Evolutionary conservation across 768 basidiomycete species (phyloP), one percentile per base, ranked within the genome.

Genomic region (Pleurotus eryngii): DNA sequence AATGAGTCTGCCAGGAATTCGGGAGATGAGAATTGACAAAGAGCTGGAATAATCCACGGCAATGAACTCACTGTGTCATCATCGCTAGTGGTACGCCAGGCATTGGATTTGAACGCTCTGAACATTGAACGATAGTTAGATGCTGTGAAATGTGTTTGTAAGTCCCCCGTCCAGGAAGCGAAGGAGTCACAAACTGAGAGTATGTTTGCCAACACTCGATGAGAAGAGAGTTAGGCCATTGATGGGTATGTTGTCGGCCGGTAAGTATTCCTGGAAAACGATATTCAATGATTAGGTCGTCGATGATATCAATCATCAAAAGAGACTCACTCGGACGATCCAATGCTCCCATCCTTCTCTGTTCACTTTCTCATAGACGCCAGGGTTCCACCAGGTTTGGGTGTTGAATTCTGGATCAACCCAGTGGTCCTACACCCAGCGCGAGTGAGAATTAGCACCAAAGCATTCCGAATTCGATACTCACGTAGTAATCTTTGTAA

Each of bases 21-120:
- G 20, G 20, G 20, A 20, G 20, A 20, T 20, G 20, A 20, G 20
- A 20, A 20, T 20, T 20, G 20, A 20, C 20, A 20, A 20, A 20
- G 20, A 20, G 20, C 20, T 20, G 20, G 20, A 20, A 20, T 20
- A 20, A 20, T 20, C 20, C 20, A 20, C 20, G 20, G 20, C 20
- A 20, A 20, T 20, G 20, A 20, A 26, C 46, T 22, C 22, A 48
- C 22, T 7, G 17, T 18, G n/a, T 24, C 5, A 3, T 24, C 46
- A 17, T 50, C 49, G 24, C 15, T 30, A 22, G 49, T 35, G 49
- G 49, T 50, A 22, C 27, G 49, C 26, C 49, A 50, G n/a, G 49
- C 49, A 50, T 24, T 50, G 7, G 26, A 26, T 17, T 50, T 30
- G 49, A 50, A 50, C n/a, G 49, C 49, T 37, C 49, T 50, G 49